Base-by-base conservation (phyloP, 345 rosid species). In the Mercurialis annua region DNA sequence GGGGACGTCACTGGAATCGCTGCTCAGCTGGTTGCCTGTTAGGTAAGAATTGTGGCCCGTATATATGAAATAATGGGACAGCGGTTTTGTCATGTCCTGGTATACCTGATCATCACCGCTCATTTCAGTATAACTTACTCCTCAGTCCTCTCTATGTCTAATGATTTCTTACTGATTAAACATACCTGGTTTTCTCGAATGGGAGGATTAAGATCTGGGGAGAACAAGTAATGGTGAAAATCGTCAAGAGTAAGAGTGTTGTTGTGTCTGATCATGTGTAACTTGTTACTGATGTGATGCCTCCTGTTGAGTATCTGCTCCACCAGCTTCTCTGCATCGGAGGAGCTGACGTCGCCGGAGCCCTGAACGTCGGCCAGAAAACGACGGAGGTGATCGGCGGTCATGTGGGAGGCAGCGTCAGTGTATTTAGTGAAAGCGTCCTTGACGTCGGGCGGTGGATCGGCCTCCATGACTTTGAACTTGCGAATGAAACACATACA, bases 401-500 rank as follows among this genome's bases (percentile, higher is more conserved):
- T 70, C 94, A 90, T 85, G 65, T 78, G 65, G 76, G 80, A 5
- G 6, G 83, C 87, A 0, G 83, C 96, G 1, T 75, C 84, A 0
- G 94, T 61, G 55, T 87, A 89, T 71, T 73, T 79, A 3, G 31
- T 23, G 68, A 93, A 93, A 8, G 84, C 81, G 31, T 76, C 84
- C 68, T 34, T 80, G 26, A 90, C 84, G 64, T 90, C 97, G 31
- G 18, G 70, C 3, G 90, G 94, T 5, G 98, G 95, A 54, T 73
- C 85, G 0, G 90, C 82, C 75, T 87, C 89, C 51, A 80, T 78
- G 26, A 78, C 60, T 64, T 78, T 81, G 81, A 90, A 90, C 84
- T 75, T 88, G 79, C 94, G 76, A 2, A 78, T 86, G 79, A 90
- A 93, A 75, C 87, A 81, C 53, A 84, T 42, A 64, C 96, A 93